Evolutionary conservation across 768 basidiomycete species (phyloP).

Genomic region (Auricularia auricula-judae): DNA sequence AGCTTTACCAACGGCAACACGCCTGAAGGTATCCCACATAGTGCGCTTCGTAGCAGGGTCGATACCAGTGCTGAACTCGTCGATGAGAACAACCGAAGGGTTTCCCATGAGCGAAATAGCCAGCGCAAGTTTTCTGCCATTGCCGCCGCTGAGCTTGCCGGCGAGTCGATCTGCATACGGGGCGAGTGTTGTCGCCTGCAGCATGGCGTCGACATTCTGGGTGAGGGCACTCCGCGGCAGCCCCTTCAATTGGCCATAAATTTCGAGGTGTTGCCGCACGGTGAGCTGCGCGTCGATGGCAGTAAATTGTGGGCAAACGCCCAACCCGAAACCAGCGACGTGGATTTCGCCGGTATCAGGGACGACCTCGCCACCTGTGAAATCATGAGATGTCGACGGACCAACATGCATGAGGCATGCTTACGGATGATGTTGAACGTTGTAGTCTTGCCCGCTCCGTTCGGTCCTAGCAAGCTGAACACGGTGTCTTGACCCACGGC

Average conservation of each 20-base stretch:
- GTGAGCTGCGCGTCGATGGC: conserved; percentile 72
- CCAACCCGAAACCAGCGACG: conserved; percentile 62
- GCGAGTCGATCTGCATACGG: conserved; percentile 61
- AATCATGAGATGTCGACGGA: no score
- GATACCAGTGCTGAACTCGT: conserved; percentile 76
- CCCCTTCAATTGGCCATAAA: conserved; percentile 69
- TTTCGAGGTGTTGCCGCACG: conserved; percentile 60
- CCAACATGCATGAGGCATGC: no score
- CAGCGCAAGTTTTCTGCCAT: conserved; percentile 64
- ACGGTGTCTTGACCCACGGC: conserved; percentile 51
- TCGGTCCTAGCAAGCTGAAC: conserved; percentile 69
- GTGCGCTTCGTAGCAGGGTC: conserved; percentile 78
- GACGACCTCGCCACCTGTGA: conserved; percentile 38
- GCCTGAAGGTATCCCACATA: conserved; percentile 66
- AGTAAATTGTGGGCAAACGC: conserved; percentile 78
- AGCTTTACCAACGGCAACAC: conserved; percentile 55
- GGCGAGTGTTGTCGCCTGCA: conserved; percentile 46
- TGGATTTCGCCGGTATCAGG: conserved; percentile 60
- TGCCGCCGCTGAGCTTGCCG: conserved; percentile 66
- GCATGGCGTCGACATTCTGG: conserved; percentile 42
- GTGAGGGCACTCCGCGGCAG: conserved; percentile 35
- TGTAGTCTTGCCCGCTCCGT: conserved; percentile 58
- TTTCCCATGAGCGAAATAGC: conserved; percentile 76
- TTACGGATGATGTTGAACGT: conserved; percentile 64
- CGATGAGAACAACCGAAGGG: conserved; percentile 66